Base-by-base conservation (phyloP, 306 rosid species). In the barrel medic (Medicago truncatula) region DNA sequence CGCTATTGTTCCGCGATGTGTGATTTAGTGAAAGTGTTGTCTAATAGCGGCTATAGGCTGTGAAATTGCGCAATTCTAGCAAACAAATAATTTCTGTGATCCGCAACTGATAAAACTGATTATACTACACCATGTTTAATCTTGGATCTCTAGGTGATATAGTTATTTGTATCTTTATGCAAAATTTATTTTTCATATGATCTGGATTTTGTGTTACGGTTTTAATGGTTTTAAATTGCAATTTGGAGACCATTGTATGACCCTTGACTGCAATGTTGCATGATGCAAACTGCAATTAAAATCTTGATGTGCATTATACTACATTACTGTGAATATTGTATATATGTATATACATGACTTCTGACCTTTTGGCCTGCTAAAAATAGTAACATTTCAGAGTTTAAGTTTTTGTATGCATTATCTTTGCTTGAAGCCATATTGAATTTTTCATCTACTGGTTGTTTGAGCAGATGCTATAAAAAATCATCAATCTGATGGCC, bases 401-500 rank as follows among this genome's bases (percentile, higher is more conserved):
- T 31, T 31, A 0, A 31, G 67, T 61, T 31, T 31, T 61, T 61
- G 3, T 15, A 15, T 15, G 8, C 13, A 15, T 31, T 60, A 5
- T 61, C 67, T 61, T 34, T 73, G 43, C 20, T 59, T 73, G 69
- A 59, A 54, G 70, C 76, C 7, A 44, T 71, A 17, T 60, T 76
- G 83, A 72, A 18, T 61, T 46, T 23, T 53, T 77, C 12, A 52
- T 43, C 62, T 70, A 47, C 40, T 83, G 75, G 75, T 82, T 75
- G 52, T 62, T 81, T 73, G 78, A 57, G 65, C 85, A 86, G 97
- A 86, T 85, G 60, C 74, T 82, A 43, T 54, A 34, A 64, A 82
- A 57, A 87, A 87, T 54, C 87, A 78, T 74, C 83, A 78, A 40
- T 74, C 74, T 70, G 88, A 87, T 83, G 65, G 81, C 70, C 73